Conservation (phyloP, 441 rosid genomes). For the Brassica hybrid region DNA sequence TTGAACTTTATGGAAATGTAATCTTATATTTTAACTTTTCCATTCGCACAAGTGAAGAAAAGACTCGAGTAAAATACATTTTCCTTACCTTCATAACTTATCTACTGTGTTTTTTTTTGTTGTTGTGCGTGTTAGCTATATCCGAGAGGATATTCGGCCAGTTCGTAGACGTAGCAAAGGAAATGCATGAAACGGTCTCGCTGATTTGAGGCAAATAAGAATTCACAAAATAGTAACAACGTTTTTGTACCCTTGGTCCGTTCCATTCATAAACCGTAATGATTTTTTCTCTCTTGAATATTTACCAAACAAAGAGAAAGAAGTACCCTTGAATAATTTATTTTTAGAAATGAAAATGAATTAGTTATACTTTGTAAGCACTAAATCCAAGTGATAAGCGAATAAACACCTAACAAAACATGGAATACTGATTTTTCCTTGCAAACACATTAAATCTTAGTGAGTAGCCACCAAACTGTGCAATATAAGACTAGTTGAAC, state of each 20-base stretch:
- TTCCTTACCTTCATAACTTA: background rate
- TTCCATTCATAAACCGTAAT: background rate
- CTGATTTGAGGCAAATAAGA: background rate
- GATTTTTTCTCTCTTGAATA: background rate
- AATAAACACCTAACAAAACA: constrained; percentile 1
- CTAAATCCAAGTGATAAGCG: constrained; percentile 23
- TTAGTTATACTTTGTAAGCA: constrained; percentile 10
- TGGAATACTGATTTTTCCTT: background rate
- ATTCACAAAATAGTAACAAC: background rate
- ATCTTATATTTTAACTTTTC: background rate
- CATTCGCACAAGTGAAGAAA: background rate
- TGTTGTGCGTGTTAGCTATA: background rate
- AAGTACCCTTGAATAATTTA: background rate
- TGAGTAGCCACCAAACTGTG: constrained; percentile 29
- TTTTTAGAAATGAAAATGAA: background rate
- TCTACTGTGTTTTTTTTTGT: background rate
- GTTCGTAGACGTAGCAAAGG: background rate
- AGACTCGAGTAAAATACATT: background rate
- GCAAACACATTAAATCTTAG: background rate
- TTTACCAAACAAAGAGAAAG: background rate
- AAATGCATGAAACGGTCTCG: background rate
- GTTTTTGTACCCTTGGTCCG: no score
- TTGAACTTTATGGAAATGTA: background rate
- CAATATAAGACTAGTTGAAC: constrained; percentile 25
- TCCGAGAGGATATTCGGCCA: background rate